Evolutionary conservation across 768 basidiomycete genomes (phyloP), one percentile per base, ranked within the genome.

Genomic region (Lyophyllum atratum): DNA sequence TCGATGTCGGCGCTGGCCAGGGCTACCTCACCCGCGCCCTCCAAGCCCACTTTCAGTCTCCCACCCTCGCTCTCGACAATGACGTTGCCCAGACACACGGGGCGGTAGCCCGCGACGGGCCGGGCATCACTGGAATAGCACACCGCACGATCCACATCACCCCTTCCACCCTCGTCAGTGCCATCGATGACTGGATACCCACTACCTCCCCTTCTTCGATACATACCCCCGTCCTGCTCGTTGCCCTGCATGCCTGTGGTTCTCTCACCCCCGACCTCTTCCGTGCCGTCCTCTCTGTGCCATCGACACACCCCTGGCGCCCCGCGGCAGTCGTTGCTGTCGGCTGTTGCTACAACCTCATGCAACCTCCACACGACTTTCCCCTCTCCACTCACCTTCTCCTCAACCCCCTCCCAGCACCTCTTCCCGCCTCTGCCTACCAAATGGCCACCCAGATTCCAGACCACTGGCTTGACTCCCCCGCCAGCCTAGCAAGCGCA

Each of bases 341-440:
- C 15, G 89, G 90, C 3, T 92, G 90, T 59, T 92, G 90, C 68
- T 92, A 92, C 68, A 91, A 92, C 66, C 75, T 89, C 59, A 80
- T 91, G 73, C 70, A 74, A 28, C 70, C 78, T 40, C 59, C 55
- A 25, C 55, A 44, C 51, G 88, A 87, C 68, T 85, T 85, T 62
- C 85, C 85, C 14, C 71, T 86, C 31, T 84, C 80, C 67, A 58
- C 51, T 40, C 28, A 77, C 68, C 51, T 52, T 10, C 39, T 39
- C 51, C n/a, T 21, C 26, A 5, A 39, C 39, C 49, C 68, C 65
- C 56, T 81, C 67, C 70, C 73, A 29, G 66, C 61, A 3, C 62
- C 69, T 40, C 72, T 84, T 5, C 76, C 82, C 2, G 66, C 78
- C 5, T 80, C 79, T 11, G 85, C 87, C 21, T 77, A 82, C 47